phyloP scores from a whole-genome alignment of 78 protist genomes.

The Planoprotostelium fungivorum region DNA sequence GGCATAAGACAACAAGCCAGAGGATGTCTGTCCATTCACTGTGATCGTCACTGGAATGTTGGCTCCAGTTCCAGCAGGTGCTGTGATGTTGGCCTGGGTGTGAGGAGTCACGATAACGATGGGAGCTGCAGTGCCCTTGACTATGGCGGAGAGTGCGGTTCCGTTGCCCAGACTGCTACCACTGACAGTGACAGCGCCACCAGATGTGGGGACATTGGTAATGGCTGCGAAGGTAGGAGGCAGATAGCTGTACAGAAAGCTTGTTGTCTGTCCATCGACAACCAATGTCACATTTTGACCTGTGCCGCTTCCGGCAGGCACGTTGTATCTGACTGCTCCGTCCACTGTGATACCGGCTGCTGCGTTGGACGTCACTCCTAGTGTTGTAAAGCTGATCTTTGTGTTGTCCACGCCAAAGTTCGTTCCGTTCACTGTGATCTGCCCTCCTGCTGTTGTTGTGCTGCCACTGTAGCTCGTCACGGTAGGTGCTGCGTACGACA shows the following conservation, averaged over 20 bases:
- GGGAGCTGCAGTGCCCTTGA: too few relatives aligned
- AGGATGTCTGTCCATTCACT: background rate
- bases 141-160: too few relatives aligned
- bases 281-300: background rate
- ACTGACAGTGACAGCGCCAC: too few relatives aligned
- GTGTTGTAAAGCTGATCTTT: background rate
- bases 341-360: background rate
- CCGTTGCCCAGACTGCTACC: too few relatives aligned
- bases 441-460: background rate
- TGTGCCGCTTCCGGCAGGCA: background rate
- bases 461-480: background rate
- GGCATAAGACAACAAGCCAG: background rate
- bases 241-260: background rate
- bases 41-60: background rate
- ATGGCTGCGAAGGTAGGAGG: background rate
- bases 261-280: background rate
- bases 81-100: background rate
- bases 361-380: too few relatives aligned
- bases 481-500: background rate
- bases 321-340: background rate
- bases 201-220: too few relatives aligned
- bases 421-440: too few relatives aligned
- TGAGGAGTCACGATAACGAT: too few relatives aligned
- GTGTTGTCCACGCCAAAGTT: background rate
- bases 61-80: constrained; percentile 3